Conservation (phyloP, 164 flowering plant species). For the Annona squamosa region DNA sequence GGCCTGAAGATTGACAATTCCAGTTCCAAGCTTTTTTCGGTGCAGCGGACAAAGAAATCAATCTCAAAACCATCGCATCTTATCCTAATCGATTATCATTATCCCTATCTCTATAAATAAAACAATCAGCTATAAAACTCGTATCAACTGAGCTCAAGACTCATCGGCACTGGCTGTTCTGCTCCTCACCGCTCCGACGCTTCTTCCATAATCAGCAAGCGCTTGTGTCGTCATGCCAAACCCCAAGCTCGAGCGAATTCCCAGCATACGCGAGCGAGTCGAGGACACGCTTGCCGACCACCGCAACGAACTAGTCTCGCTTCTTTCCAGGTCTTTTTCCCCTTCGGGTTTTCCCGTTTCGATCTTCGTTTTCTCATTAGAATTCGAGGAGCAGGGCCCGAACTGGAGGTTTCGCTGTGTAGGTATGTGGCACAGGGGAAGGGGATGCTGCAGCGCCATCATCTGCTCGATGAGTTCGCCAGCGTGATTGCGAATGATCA, state of each 20-base stretch:
- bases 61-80: too few species aligned
- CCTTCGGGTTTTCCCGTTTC: not conserved
- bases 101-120: too few species aligned
- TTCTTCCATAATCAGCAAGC: too few species aligned
- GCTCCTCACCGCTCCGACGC: too few species aligned
- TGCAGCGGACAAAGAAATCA: too few species aligned
- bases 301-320: slow-evolving; percentile 81
- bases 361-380: not conserved
- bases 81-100: too few species aligned
- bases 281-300: slow-evolving; percentile 84
- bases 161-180: too few species aligned
- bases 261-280: slow-evolving; percentile 72
- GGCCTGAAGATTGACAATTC: too few species aligned
- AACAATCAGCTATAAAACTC: too few species aligned
- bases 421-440: slow-evolving; percentile 93
- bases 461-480: slow-evolving; percentile 59
- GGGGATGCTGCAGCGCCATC: slow-evolving; percentile 79
- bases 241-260: slow-evolving; percentile 22
- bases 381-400: not conserved
- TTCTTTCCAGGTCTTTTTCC: slow-evolving; percentile 66
- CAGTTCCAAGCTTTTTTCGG: too few species aligned
- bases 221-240: not conserved
- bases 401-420: not conserved
- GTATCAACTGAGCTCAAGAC: too few species aligned
- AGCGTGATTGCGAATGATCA: slow-evolving; percentile 37